Percentiles rank a stretch among this genome's conserved stretches.
Conservation (phyloP, 768 basidiomycete genomes). For the Termitomyces sp. region DNA sequence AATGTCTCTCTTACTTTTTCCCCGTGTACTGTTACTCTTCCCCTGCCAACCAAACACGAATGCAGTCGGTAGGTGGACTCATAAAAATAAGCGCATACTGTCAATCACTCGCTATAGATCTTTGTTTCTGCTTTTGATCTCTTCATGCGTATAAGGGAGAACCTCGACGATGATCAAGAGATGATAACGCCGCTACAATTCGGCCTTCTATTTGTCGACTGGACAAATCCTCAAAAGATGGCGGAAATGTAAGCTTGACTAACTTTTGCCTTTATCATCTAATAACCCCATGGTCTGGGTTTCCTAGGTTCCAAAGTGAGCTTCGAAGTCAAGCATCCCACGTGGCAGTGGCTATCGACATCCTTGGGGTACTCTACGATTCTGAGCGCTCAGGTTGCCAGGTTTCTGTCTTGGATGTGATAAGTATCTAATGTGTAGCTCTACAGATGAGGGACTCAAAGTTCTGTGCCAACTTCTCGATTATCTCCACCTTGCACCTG, state of each 20-base stretch:
- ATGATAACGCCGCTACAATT: slow-evolving; percentile 73
- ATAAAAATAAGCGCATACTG: background rate
- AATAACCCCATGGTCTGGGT: background rate
- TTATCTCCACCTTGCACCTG: slow-evolving; percentile 48
- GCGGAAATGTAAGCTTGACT: slow-evolving; percentile 32
- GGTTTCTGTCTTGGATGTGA: background rate
- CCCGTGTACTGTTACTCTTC: slow-evolving; percentile 91
- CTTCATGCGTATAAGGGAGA: slow-evolving; percentile 49
- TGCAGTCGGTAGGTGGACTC: slow-evolving; percentile 33
- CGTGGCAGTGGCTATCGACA: slow-evolving; percentile 51
- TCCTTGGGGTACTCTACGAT: slow-evolving; percentile 43
- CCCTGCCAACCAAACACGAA: slow-evolving; percentile 66
- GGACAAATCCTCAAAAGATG: slow-evolving; percentile 80
- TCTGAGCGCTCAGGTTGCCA: slow-evolving; percentile 39
- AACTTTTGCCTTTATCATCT: background rate
- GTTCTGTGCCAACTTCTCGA: slow-evolving; percentile 56
- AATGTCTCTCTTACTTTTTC: slow-evolving; percentile 95
- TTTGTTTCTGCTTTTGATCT: slow-evolving; percentile 65
- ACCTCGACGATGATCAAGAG: slow-evolving; percentile 65
- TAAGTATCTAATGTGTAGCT: background rate
- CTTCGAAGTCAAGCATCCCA: slow-evolving; percentile 32
- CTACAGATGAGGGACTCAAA: slow-evolving; percentile 56
- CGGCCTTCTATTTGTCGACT: slow-evolving; percentile 76
- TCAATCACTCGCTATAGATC: slow-evolving; percentile 39
- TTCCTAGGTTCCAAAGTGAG: slow-evolving; percentile 8